Conservation (phyloP, 1,139 yeast genomes). For the Nakaseomyces kungkrabaensis region DNA sequence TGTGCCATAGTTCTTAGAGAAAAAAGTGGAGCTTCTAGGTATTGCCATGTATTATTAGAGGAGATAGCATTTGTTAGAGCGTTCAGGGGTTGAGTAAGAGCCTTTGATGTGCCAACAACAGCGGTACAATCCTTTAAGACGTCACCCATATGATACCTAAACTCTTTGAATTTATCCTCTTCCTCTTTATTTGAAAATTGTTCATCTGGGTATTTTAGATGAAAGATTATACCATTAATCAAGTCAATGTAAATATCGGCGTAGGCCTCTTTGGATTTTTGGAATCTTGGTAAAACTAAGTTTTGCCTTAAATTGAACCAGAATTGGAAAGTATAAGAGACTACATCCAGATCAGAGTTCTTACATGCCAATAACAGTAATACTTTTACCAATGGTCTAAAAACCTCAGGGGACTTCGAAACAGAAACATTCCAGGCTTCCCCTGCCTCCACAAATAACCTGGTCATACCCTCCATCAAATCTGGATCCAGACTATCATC, state of each 20-base stretch:
- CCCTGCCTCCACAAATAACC: constrained; percentile 84
- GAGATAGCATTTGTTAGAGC: constrained; percentile 23
- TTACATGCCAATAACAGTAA: constrained; percentile 36
- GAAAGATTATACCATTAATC: constrained; percentile 57
- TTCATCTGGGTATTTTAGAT: constrained; percentile 64
- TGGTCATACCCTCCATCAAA: constrained; percentile 58
- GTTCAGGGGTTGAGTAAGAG: constrained; percentile 39
- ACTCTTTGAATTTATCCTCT: constrained; percentile 87
- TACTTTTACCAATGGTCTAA: constrained; percentile 67
- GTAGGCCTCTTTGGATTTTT: constrained; percentile 47
- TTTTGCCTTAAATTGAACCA: constrained; percentile 81
- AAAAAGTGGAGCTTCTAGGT: constrained; percentile 82
- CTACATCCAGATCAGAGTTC: constrained; percentile 67
- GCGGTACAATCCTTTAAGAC: constrained; percentile 91
- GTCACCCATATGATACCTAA: constrained; percentile 95
- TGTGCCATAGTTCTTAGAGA: constrained; percentile 92
- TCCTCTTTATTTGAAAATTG: constrained; percentile 43
- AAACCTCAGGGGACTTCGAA: constrained; percentile 62
- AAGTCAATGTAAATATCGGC: constrained; percentile 53
- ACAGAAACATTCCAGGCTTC: constrained; percentile 90
- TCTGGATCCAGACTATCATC: constrained; percentile 34
- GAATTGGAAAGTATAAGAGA: constrained; percentile 82
- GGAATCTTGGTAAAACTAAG: constrained; percentile 52
- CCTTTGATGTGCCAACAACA: constrained; percentile 67
- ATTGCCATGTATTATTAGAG: constrained; percentile 53